Base-by-base conservation (phyloP, 2,329 filamentous ascomycete species). In the Talaromyces atroroseus region DNA sequence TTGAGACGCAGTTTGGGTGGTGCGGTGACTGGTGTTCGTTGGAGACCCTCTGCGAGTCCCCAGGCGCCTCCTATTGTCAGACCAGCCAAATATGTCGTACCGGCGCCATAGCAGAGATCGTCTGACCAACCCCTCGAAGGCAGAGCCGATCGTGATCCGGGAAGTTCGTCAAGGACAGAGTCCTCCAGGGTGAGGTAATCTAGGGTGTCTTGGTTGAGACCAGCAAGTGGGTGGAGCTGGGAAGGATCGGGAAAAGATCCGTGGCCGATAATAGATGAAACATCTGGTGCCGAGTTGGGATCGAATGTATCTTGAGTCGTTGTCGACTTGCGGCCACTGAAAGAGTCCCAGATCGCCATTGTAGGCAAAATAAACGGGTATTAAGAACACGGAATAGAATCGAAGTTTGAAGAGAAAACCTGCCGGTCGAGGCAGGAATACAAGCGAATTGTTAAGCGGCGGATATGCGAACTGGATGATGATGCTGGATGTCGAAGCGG, bases 111-210 rank as follows among this genome's bases (percentile, higher is more conserved):
- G 77, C 94, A 97, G 59, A 99, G 84, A 73, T 99, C 94, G 71
- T 99, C 94, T 59, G 92, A 95, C 85, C 95, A 99, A 71, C 94
- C 94, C 72, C 94, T 87, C 56, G 92, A 96, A 45, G 95, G 94
- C 54, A 99, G 83, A 54, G 92, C 88, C 45, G 92, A 95, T 71
- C 89, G 88, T 58, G 86, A 82, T 68, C 91, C 92, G 49, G 92
- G 91, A 20, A 95, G 82, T 67, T 95, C 86, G 60, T 90, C 91
- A 58, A 96, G 84, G 26, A 87, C 84, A 50, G 90, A 89, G 71
- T 99, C 95, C 76, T 99, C 94, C 68, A 99, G 86, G 24, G 88
- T 87, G 62, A 99, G 83, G 75, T 99, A 99, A 74, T 99, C 94
- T 67, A 99, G 86, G 0, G 89, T 89, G 66, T 96, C 90, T 77